phyloP scores from a whole-genome alignment of 495 filamentous ascomycete genomes.

The Penicillium mononematosum region DNA sequence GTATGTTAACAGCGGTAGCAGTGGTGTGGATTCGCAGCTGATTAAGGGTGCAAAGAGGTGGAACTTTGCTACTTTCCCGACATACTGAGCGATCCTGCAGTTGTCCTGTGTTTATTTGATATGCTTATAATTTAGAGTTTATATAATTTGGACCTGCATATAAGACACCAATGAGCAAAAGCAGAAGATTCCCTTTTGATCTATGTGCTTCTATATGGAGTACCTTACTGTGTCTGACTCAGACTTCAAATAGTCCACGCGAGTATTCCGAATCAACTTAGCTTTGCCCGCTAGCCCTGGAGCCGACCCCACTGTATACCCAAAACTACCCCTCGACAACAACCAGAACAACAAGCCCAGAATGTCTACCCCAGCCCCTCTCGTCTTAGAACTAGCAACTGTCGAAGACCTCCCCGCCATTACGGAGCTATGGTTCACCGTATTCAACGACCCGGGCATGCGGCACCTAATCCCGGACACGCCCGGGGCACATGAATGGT shows the following conservation, averaged over 20 bases:
- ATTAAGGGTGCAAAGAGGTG: conserved; percentile 24
- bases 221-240: not conserved
- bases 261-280: not conserved
- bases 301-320: not conserved
- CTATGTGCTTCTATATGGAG: not conserved
- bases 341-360: not conserved
- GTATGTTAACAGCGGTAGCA: conserved; percentile 34
- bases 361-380: conserved; percentile 6
- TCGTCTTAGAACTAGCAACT: conserved; percentile 22
- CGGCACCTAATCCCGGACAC: conserved; percentile 27
- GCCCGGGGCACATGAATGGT: conserved; percentile 27
- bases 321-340: not conserved
- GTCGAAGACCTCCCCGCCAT: conserved; percentile 27
- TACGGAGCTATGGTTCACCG: conserved; percentile 27
- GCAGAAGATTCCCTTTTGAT: not conserved
- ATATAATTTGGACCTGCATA: not conserved
- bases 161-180: not conserved
- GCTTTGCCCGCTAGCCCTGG: not conserved
- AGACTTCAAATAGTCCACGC: not conserved
- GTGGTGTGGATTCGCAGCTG: conserved; percentile 35
- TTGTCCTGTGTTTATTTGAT: not conserved
- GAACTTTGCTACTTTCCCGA: conserved; percentile 28
- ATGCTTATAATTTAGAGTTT: not conserved
- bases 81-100: not conserved
- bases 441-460: conserved; percentile 26